phyloP scores from a whole-genome alignment of 495 filamentous ascomycete species.

The Penicillium soppii region DNA sequence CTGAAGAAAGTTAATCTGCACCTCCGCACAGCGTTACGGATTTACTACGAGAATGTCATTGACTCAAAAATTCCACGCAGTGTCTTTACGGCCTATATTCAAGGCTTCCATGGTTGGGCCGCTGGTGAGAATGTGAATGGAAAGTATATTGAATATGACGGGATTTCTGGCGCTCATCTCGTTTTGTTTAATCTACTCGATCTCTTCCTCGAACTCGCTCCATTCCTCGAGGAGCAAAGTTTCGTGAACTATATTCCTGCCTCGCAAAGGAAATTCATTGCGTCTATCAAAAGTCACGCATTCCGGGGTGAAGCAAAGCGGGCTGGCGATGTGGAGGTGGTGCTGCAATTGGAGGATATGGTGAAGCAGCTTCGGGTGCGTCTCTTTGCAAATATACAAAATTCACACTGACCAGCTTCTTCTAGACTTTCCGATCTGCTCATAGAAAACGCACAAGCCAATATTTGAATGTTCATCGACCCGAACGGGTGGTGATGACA shows the following conservation, averaged over 20 bases:
- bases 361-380: too few relatives aligned
- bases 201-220: conserved; percentile 40
- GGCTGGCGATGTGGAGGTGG: conserved; percentile 14
- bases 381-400: too few relatives aligned
- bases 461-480: too few relatives aligned
- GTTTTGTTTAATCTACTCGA: conserved; percentile 44
- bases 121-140: conserved; percentile 26
- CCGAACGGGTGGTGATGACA: too few relatives aligned
- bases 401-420: too few relatives aligned
- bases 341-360: too few relatives aligned
- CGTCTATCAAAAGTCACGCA: conserved; percentile 17
- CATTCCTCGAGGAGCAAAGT: conserved; percentile 31
- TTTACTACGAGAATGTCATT: conserved; percentile 27
- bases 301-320: conserved; percentile 15
- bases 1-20: conserved; percentile 20
- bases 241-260: conserved; percentile 27
- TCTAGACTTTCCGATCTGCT: too few relatives aligned
- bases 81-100: conserved; percentile 38
- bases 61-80: conserved; percentile 22
- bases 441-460: too few relatives aligned
- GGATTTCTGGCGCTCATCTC: conserved; percentile 43
- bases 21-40: conserved; percentile 22
- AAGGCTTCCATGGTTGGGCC: conserved; percentile 46
- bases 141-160: conserved; percentile 40
- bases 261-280: conserved; percentile 30